These are phyloP conservation scores for Hypoxylon sp. DNA, from an alignment of 2,329 filamentous ascomycete genomes.

Conservation along the genomic window DNA sequence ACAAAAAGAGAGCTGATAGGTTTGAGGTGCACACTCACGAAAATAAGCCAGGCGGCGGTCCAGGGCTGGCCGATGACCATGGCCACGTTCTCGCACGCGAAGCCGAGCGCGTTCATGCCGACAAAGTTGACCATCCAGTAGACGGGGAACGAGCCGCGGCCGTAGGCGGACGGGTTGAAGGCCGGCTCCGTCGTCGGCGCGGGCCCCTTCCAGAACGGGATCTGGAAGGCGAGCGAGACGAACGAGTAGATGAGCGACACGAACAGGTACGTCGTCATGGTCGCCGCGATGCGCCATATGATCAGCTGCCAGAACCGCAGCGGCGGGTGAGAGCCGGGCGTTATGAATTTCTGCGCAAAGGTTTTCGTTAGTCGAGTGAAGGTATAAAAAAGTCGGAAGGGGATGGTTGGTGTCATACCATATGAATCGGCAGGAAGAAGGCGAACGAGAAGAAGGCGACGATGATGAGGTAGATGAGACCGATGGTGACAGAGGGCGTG, in stretches of 20 bases:
- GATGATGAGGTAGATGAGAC: conserved; percentile 72
- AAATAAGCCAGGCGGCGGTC: conserved; percentile 68
- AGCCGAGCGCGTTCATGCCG: conserved; percentile 68
- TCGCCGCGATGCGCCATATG: conserved; percentile 64
- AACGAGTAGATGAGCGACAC: conserved; percentile 69
- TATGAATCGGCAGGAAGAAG: conserved; percentile 71
- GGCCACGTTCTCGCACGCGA: conserved; percentile 70
- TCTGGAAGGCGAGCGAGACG: conserved; percentile 68
- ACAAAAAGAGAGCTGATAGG: too few species aligned
- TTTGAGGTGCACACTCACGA: conserved; percentile 44
- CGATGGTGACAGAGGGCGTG: conserved; percentile 67
- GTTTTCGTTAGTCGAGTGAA: too few species aligned
- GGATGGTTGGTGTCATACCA: conserved; percentile 43
- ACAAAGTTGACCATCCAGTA: conserved; percentile 71
- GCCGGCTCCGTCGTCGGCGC: conserved; percentile 47
- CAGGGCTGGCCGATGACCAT: conserved; percentile 69
- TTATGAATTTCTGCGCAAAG: conserved; percentile 64
- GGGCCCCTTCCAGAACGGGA: conserved; percentile 63
- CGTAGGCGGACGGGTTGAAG: conserved; percentile 60
- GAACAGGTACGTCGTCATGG: conserved; percentile 65
- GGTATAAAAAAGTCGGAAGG: background rate
- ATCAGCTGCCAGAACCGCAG: conserved; percentile 66
- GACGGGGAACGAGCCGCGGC: conserved; percentile 64
- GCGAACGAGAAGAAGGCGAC: conserved; percentile 71
- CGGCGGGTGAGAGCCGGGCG: conserved; percentile 61